Evolutionary conservation across 2,329 filamentous ascomycete genomes (phyloP).

Genomic region (Aspergillus fischeri): DNA sequence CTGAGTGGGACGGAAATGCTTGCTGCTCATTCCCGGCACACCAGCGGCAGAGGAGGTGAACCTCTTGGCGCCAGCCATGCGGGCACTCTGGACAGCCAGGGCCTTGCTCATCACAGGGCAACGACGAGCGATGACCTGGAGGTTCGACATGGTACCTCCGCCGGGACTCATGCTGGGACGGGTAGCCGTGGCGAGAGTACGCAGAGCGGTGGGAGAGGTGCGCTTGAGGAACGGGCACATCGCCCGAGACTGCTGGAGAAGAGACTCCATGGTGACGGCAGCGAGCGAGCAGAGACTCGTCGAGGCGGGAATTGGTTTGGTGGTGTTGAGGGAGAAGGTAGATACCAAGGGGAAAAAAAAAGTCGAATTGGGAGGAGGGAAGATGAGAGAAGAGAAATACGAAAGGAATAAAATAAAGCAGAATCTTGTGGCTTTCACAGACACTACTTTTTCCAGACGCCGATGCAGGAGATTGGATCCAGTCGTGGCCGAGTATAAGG

Average conservation of each 20-base stretch:
- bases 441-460: neutral
- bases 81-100: slow-evolving; percentile 70
- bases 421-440: neutral
- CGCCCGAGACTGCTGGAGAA: slow-evolving; percentile 90
- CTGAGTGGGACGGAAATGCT: slow-evolving; percentile 47
- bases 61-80: slow-evolving; percentile 35
- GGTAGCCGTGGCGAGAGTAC: slow-evolving; percentile 71
- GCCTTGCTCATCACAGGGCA: slow-evolving; percentile 99
- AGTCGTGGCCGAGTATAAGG: neutral
- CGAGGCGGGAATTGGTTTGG: neutral
- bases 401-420: neutral
- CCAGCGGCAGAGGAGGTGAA: slow-evolving; percentile 35
- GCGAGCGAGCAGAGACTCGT: neutral
- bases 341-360: neutral
- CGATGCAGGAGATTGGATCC: neutral
- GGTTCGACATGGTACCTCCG: slow-evolving; percentile 92
- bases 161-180: slow-evolving; percentile 64
- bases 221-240: slow-evolving; percentile 98
- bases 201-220: slow-evolving; percentile 85
- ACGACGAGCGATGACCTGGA: slow-evolving; percentile 88
- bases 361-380: slow-evolving; percentile 1
- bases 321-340: neutral
- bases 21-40: slow-evolving; percentile 27
- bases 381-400: slow-evolving; percentile 8
- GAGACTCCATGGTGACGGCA: slow-evolving; percentile 69